Evolutionary conservation across 2,329 filamentous ascomycete species (phyloP).

Genomic region (Parastagonospora nodorum): DNA sequence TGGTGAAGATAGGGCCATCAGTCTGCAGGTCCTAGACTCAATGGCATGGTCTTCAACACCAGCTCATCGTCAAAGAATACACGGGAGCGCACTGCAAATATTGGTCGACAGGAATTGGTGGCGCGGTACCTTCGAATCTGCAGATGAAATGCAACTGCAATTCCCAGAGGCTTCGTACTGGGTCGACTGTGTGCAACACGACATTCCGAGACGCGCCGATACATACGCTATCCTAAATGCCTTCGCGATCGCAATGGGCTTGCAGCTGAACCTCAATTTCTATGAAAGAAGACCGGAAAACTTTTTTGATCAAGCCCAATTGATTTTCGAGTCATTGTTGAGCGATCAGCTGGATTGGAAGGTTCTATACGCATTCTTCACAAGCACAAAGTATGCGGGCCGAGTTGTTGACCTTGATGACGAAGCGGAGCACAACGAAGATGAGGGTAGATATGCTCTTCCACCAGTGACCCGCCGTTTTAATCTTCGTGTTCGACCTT

Average conservation of each 20-base stretch:
- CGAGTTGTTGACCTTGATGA: neutral
- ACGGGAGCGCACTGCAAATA: neutral
- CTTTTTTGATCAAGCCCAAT: slow-evolving; percentile 8
- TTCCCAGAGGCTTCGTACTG: slow-evolving; percentile 1
- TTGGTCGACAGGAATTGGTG: neutral
- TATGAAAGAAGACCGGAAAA: too few relatives aligned
- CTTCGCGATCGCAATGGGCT: slow-evolving; percentile 24
- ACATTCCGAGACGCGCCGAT: neutral
- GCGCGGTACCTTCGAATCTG: neutral
- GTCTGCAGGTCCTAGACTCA: slow-evolving; percentile 10
- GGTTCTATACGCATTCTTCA: slow-evolving; percentile 13
- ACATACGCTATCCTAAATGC: slow-evolving; percentile 17
- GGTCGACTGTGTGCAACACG: slow-evolving; percentile 7
- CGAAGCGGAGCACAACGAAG: neutral
- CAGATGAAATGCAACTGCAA: neutral
- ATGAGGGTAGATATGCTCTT: neutral
- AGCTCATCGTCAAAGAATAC: neutral
- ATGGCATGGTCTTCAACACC: slow-evolving; percentile 5
- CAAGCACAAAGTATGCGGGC: neutral
- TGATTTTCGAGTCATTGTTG: slow-evolving; percentile 8
- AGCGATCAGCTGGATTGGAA: slow-evolving; percentile 13
- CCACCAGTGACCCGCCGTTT: slow-evolving; percentile 7
- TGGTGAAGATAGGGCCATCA: neutral
- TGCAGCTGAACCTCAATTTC: slow-evolving; percentile 11
- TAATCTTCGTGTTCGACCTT: slow-evolving; percentile 2